These are phyloP conservation scores for Crucihimalaya himalaica DNA, from an alignment of 345 rosid genomes.

Conservation along the genomic window DNA sequence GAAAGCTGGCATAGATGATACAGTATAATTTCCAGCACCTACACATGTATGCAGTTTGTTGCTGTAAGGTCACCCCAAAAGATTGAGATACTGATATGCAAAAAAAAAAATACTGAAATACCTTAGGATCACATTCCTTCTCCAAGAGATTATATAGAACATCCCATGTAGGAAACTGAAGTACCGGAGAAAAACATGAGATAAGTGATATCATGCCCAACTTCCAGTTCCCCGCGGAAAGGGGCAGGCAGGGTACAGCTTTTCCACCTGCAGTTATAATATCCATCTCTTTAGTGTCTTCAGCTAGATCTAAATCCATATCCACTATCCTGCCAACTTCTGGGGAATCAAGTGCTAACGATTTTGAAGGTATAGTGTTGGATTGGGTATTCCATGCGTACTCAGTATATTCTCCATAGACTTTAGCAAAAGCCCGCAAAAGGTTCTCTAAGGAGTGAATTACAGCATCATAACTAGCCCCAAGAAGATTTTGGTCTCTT, in stretches of 20 bases:
- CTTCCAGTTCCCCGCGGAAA: conserved; percentile 69
- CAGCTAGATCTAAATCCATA: conserved; percentile 74
- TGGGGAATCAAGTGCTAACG: conserved; percentile 48
- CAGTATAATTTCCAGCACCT: conserved; percentile 71
- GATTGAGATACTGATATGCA: conserved; percentile 14
- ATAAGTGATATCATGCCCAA: conserved; percentile 73
- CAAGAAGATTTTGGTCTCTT: conserved; percentile 45
- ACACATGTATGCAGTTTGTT: conserved; percentile 35
- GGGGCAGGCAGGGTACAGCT: conserved; percentile 44
- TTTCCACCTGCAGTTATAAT: conserved; percentile 53
- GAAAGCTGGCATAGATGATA: conserved; percentile 61
- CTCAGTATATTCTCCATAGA: conserved; percentile 56
- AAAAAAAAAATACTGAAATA: conserved; percentile 35
- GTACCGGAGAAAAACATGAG: conserved; percentile 64
- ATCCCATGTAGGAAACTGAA: conserved; percentile 63
- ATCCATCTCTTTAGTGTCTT: conserved; percentile 58
- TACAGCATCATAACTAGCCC: conserved; percentile 46
- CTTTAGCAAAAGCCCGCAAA: conserved; percentile 55
- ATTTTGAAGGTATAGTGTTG: conserved; percentile 36
- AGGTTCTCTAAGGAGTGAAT: conserved; percentile 62
- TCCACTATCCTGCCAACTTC: conserved; percentile 66
- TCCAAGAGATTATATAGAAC: conserved; percentile 58
- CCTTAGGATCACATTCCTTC: conserved; percentile 71
- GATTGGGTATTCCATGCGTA: conserved; percentile 44
- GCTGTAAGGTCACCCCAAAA: conserved; percentile 22